Conservation (phyloP, 305 asterid genomes). For the Ilex paraguariensis region DNA sequence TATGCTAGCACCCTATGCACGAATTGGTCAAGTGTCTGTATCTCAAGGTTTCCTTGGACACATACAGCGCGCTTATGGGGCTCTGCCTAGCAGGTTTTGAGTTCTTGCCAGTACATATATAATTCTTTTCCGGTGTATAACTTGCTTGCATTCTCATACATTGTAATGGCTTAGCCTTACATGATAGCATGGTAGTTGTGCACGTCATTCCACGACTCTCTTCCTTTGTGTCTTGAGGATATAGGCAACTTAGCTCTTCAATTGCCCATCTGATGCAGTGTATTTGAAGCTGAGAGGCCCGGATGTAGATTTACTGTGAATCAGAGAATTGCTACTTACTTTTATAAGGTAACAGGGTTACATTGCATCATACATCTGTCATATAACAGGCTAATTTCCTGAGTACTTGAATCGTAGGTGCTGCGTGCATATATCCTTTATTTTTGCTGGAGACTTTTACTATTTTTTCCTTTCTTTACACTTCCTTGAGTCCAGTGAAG, state of each 20-base stretch:
- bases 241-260: not conserved
- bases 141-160: no score
- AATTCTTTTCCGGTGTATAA: no score
- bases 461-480: no score
- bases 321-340: conserved; percentile 85
- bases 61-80: conserved; percentile 63
- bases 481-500: no score
- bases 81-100: conserved; percentile 93
- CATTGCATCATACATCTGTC: not conserved
- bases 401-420: no score
- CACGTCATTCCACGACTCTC: not conserved
- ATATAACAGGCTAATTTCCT: not conserved
- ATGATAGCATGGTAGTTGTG: not conserved
- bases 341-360: conserved; percentile 61
- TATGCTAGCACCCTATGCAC: conserved; percentile 91
- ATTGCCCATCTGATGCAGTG: conserved; percentile 43
- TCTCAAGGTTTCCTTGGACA: conserved; percentile 66
- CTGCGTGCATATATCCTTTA: no score
- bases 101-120: not conserved
- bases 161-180: not conserved
- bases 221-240: no score
- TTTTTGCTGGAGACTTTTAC: no score
- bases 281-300: conserved; percentile 93
- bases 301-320: conserved; percentile 68
- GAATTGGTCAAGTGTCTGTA: conserved; percentile 61